phyloP scores from a whole-genome alignment of 768 basidiomycete genomes.

The Pulveroboletus sp. region DNA sequence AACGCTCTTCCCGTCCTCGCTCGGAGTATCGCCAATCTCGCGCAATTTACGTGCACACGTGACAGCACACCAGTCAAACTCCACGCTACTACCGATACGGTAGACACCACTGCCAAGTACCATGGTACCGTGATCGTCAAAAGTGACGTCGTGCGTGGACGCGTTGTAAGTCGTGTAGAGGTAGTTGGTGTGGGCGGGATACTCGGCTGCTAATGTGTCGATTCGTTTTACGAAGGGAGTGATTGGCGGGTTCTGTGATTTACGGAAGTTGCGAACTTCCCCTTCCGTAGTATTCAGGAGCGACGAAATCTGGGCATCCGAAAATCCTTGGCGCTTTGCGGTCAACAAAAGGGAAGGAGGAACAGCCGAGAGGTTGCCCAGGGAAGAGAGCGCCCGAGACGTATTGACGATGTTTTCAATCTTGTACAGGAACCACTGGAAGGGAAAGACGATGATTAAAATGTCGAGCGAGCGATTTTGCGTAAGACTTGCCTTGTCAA shows the following conservation, averaged over 20 bases:
- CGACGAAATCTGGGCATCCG: conserved; percentile 88
- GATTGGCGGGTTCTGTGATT: conserved; percentile 65
- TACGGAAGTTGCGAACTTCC: conserved; percentile 79
- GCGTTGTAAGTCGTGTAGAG: conserved; percentile 99
- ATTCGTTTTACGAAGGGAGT: conserved; percentile 99
- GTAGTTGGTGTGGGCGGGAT: conserved; percentile 98
- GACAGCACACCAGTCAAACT: conserved; percentile 99
- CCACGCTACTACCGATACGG: conserved; percentile 96
- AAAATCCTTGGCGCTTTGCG: conserved; percentile 95
- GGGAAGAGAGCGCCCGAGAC: conserved; percentile 67
- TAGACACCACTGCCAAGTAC: conserved; percentile 98
- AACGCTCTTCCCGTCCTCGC: conserved; percentile 13
- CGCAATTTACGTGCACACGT: conserved; percentile 93
- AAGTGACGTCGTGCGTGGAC: conserved; percentile 90
- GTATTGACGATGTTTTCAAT: conserved; percentile 98
- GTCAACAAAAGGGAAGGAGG: conserved; percentile 75
- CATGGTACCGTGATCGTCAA: conserved; percentile 98
- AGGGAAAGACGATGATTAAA: not conserved
- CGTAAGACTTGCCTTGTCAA: conserved; percentile 70
- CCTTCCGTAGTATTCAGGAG: conserved; percentile 73
- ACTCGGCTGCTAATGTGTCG: conserved; percentile 98
- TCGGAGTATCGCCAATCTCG: conserved; percentile 61
- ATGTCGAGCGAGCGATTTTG: not conserved
- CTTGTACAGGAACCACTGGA: conserved; percentile 96
- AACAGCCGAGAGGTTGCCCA: conserved; percentile 66